These are phyloP conservation scores for Aspergillus fijiensis DNA, from an alignment of 2,329 filamentous ascomycete species.

Conservation along the genomic window DNA sequence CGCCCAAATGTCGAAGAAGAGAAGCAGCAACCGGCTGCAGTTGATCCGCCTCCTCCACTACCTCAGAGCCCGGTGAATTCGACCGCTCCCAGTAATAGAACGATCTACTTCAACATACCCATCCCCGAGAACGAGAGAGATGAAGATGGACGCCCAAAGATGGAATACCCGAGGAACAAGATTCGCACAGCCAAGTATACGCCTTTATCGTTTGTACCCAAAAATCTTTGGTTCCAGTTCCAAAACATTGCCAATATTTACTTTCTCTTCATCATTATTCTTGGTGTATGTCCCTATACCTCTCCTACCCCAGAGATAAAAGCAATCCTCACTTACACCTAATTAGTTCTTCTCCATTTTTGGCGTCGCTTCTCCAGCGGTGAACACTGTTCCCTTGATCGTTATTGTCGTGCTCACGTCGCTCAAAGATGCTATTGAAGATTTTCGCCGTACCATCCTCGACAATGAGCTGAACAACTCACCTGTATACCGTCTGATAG, in stretches of 20 bases:
- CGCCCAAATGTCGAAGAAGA: slow-evolving; percentile 65
- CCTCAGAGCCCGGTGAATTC: slow-evolving; percentile 26
- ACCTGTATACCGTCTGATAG: slow-evolving; percentile 81
- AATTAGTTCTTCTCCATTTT: slow-evolving; percentile 91
- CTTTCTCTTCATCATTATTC: slow-evolving; percentile 93
- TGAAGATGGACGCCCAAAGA: slow-evolving; percentile 72
- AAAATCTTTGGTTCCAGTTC: slow-evolving; percentile 97
- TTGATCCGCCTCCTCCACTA: slow-evolving; percentile 36
- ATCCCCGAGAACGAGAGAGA: slow-evolving; percentile 74
- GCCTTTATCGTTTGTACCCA: slow-evolving; percentile 88
- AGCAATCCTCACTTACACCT: slow-evolving; percentile 21
- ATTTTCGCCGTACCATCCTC: slow-evolving; percentile 85
- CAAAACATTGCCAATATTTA: slow-evolving; percentile 99
- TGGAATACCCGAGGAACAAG: slow-evolving; percentile 83
- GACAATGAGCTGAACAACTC: slow-evolving; percentile 97
- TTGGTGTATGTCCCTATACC: slow-evolving; percentile 66
- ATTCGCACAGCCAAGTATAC: slow-evolving; percentile 98
- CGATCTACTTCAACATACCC: slow-evolving; percentile 75
- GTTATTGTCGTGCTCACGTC: slow-evolving; percentile 86
- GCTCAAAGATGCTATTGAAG: slow-evolving; percentile 93
- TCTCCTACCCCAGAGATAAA: neutral
- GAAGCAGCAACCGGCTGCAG: slow-evolving; percentile 55
- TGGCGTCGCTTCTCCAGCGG: slow-evolving; percentile 82
- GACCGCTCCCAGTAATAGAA: slow-evolving; percentile 43
- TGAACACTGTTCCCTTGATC: slow-evolving; percentile 88